phyloP scores from a whole-genome alignment of 768 basidiomycete species.

The Melanogaster broomeanus region DNA sequence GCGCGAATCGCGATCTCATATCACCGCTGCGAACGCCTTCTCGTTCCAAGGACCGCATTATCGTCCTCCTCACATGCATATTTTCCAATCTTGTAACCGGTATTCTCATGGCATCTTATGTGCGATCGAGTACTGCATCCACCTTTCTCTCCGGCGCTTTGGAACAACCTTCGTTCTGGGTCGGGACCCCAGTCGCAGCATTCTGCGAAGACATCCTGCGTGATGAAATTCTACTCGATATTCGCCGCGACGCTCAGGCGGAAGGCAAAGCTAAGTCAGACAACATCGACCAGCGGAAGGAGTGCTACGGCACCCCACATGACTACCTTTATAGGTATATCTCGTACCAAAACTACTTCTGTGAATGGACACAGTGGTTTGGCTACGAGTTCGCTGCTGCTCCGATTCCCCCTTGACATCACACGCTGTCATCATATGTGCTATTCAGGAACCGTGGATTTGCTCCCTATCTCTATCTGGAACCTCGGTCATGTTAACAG shows the following conservation, averaged over 20 bases:
- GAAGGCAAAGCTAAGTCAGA: no score
- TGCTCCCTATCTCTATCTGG: slow-evolving; percentile 80
- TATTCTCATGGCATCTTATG: slow-evolving; percentile 62
- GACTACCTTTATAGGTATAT: slow-evolving; percentile 75
- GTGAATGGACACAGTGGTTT: slow-evolving; percentile 95
- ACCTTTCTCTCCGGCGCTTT: slow-evolving; percentile 40
- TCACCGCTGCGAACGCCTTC: slow-evolving; percentile 81
- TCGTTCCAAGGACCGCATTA: slow-evolving; percentile 72
- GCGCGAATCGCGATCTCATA: slow-evolving; percentile 79
- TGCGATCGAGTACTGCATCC: slow-evolving; percentile 43
- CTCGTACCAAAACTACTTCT: slow-evolving; percentile 92
- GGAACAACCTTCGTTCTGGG: slow-evolving; percentile 51
- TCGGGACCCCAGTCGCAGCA: slow-evolving; percentile 73
- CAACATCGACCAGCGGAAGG: no score
- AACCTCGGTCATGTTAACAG: slow-evolving; percentile 74
- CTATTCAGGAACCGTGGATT: slow-evolving; percentile 68
- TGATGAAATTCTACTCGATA: slow-evolving; percentile 81
- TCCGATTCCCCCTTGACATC: slow-evolving; percentile 42
- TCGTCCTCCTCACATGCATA: slow-evolving; percentile 58
- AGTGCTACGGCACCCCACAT: slow-evolving; percentile 79
- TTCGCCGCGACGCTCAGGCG: no score
- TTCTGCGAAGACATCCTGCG: slow-evolving; percentile 75
- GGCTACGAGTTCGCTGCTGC: slow-evolving; percentile 82
- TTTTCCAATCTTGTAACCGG: slow-evolving; percentile 78
- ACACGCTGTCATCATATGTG: slow-evolving; percentile 42